Evolutionary conservation across 2,329 filamentous ascomycete species (phyloP), one percentile per base, ranked within the genome.

Genomic region (Cladosporium austrohemisphaericum): DNA sequence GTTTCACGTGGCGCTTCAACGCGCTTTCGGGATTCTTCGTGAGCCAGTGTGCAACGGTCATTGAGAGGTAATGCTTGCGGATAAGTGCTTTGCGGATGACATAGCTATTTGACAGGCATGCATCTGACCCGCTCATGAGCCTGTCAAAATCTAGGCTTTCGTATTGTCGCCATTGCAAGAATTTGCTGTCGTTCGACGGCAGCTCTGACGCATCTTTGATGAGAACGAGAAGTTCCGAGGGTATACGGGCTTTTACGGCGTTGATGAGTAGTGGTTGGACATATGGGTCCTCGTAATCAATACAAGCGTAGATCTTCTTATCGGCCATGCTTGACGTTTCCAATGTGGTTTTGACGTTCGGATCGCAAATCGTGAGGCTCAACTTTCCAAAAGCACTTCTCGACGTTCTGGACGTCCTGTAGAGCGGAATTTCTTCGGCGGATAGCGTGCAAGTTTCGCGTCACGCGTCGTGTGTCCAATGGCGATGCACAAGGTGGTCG

Each of bases 21-120:
- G 84, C 68, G 8, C 84, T 88, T 1, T 76, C 68, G 0, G 92
- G 89, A 59, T 93, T 77, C 68, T 98, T 98, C 31, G 84, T 82
- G 4, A 87, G 74, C 89, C 91, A 97, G 64, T 87, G 85, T 38
- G 86, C 79, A 18, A 95, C 80, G 0, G 91, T 96, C 16, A 84
- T 81, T 3, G 86, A 85, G 3, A 98, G 78, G 65, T 93, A 97
- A 67, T 98, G 93, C 69, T 98, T 98, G 52, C 93, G 82, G 60
- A 97, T 97, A 16, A 98, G 76, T 0, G 93, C 93, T 74, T 97
- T 97, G 61, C 93, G 86, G 65, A 97, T 94, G 64, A 96, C 80
- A 69, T 96, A 97, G 63, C 88, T 88, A 69, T 96, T 97, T 58
- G 88, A 77, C 1, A 95, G 74, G 9, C 78, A 81, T 0, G 80